These are phyloP conservation scores for Cardamine chenopodiifolia DNA, from an alignment of 345 rosid species.

Conservation along the genomic window DNA sequence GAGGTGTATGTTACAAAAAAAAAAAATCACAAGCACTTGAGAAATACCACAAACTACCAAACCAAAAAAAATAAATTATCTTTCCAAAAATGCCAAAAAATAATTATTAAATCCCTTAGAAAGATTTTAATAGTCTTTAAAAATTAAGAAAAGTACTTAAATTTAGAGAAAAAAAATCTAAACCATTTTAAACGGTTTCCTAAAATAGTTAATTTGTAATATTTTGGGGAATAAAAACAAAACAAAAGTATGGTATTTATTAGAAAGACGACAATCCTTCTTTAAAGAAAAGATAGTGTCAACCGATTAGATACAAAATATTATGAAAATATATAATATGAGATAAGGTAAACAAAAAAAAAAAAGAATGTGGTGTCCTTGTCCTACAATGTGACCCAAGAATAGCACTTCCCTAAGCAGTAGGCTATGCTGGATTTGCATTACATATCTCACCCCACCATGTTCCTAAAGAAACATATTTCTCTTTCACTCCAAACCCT, in stretches of 20 bases:
- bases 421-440: slow-evolving; percentile 43
- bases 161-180: neutral
- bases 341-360: neutral
- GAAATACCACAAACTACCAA: neutral
- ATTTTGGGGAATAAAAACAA: neutral
- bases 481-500: slow-evolving; percentile 49
- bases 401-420: slow-evolving; percentile 41
- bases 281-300: neutral
- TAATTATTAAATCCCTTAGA: neutral
- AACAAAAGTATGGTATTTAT: neutral
- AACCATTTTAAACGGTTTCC: neutral
- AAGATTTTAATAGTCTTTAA: neutral
- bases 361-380: slow-evolving; percentile 35
- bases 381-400: slow-evolving; percentile 40
- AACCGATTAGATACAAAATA: neutral
- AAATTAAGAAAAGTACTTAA: neutral
- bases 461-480: slow-evolving; percentile 33
- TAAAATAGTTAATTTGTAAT: neutral
- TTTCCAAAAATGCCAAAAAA: no score
- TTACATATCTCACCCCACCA: slow-evolving; percentile 43
- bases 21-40: neutral
- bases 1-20: no score
- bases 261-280: neutral
- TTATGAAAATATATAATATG: neutral
- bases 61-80: no score